Evolutionary conservation across 2,329 filamentous ascomycete species (phyloP).

Genomic region (Lojkania enalia): DNA sequence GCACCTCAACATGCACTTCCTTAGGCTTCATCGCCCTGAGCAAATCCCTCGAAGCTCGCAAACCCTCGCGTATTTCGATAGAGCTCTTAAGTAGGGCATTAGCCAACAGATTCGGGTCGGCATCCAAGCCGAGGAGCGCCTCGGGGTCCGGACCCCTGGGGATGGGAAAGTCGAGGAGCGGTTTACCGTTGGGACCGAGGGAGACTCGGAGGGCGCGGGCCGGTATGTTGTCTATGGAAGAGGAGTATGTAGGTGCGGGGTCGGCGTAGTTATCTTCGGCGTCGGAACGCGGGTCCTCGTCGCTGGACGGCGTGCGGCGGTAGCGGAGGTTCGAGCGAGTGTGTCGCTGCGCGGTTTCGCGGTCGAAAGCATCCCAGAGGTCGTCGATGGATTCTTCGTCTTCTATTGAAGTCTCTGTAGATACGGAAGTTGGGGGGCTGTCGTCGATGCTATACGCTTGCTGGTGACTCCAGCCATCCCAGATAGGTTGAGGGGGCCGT

Average conservation of each 20-base stretch:
- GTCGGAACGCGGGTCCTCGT: conserved; percentile 27
- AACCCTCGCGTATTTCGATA: conserved; percentile 36
- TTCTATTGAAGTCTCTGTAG: conserved; percentile 35
- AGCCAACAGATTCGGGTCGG: conserved; percentile 24
- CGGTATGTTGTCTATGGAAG: neutral
- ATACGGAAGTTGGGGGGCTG: conserved; percentile 35
- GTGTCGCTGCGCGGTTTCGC: conserved; percentile 19
- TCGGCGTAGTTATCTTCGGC: conserved; percentile 31
- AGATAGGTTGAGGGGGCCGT: conserved; percentile 32
- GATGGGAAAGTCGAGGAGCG: conserved; percentile 39
- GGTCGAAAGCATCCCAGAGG: conserved; percentile 39
- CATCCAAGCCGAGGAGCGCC: conserved; percentile 23
- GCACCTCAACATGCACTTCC: conserved; percentile 8
- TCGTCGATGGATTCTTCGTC: conserved; percentile 41
- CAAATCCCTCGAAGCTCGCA: conserved; percentile 34
- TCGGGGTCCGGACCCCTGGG: conserved; percentile 36
- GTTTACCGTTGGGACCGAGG: conserved; percentile 36
- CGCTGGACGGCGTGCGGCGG: conserved; percentile 24
- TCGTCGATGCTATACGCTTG: conserved; percentile 34
- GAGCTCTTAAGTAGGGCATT: conserved; percentile 35
- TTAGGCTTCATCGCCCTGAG: conserved; percentile 37
- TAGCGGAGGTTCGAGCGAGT: conserved; percentile 15
- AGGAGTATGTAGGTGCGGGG: conserved; percentile 12
- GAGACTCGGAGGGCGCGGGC: conserved; percentile 27
- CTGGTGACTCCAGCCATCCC: conserved; percentile 40